Base-by-base conservation (phyloP, 2,329 filamentous ascomycete species). In the Saccharata proteae region DNA sequence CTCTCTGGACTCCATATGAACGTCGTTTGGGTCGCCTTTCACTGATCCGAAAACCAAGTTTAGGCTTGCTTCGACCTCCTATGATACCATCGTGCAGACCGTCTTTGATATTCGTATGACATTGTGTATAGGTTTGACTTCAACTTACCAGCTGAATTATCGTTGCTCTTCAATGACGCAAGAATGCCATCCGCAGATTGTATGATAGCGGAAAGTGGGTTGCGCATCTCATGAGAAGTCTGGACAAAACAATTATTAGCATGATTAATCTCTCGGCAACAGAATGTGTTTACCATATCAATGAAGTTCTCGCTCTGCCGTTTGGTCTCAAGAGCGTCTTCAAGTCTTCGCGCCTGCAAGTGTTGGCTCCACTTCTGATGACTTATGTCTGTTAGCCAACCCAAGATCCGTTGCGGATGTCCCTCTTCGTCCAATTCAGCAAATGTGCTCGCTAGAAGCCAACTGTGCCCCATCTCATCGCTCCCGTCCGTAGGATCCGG, bases 301-400 rank as follows among this genome's bases (percentile, higher is more conserved):
- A 55, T 55, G 32, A 57, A 57, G 19, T 51, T 51, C 34, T 55
- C 51, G 2, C 46, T 52, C 26, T 51, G 46, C 13, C 49, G 37
- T 29, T 55, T 57, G 7, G 46, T 46, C 35, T 56, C 53, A 9
- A 54, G 36, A 3, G 51, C 54, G 28, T 57, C 53, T 24, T 56
- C 43, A 1, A 54, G 43, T 15, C 47, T 40, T 30, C 46, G 42
- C 3, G 44, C 34, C 5, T 51, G 36, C 6, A 55, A 24, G 12
- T 40, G 37, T 20, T 55, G 49, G 3, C 40, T 44, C 30, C 47
- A 49, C 24, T 54, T 54, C 8, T 47, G 41, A 32, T 50, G 43
- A 2, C 46, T 49, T 6, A 54, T 51, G 17, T 56, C 50, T 4
- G 44, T 48, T 4, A 55, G 38, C 45, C 51, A 55, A 6, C 47